Evolutionary conservation across 768 basidiomycete species (phyloP).

Genomic region (Termitomyces sp.): DNA sequence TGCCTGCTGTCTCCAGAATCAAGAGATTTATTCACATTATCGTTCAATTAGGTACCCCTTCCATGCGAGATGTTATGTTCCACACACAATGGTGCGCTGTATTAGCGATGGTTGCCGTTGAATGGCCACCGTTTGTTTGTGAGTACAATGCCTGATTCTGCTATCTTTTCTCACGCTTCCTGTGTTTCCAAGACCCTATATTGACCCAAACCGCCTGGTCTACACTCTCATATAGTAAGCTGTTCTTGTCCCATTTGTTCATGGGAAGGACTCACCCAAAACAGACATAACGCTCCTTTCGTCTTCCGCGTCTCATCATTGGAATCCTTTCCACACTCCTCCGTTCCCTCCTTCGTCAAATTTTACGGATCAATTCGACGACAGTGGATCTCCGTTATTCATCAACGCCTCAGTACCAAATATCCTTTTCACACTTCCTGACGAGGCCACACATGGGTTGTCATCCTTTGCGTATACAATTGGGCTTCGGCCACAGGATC

Average conservation of each 20-base stretch:
- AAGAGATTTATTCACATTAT: slow-evolving; percentile 6
- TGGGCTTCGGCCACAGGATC: slow-evolving; percentile 75
- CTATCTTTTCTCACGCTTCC: background rate
- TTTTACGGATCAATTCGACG: slow-evolving; percentile 69
- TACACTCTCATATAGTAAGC: slow-evolving; percentile 64
- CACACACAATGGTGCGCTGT: slow-evolving; percentile 91
- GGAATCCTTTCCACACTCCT: slow-evolving; percentile 58
- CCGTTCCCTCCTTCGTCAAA: slow-evolving; percentile 59
- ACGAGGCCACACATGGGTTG: slow-evolving; percentile 61
- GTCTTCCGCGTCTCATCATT: slow-evolving; percentile 43
- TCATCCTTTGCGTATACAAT: slow-evolving; percentile 79
- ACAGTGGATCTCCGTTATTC: slow-evolving; percentile 71
- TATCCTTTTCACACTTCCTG: slow-evolving; percentile 64
- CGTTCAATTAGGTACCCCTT: slow-evolving; percentile 74
- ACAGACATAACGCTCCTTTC: slow-evolving; percentile 71
- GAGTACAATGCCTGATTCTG: background rate
- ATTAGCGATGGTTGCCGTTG: slow-evolving; percentile 88
- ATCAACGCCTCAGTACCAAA: slow-evolving; percentile 67
- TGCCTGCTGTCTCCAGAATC: slow-evolving; percentile 9
- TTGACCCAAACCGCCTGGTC: slow-evolving; percentile 88
- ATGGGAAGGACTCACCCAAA: slow-evolving; percentile 3
- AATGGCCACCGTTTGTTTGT: slow-evolving; percentile 95
- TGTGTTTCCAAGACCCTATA: slow-evolving; percentile 64
- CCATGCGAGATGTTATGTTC: slow-evolving; percentile 85
- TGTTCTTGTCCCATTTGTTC: slow-evolving; percentile 3